These are phyloP conservation scores for Pythium vanterpoolii DNA, from an alignment of 352 stramenopile genomes.

Conservation along the genomic window DNA sequence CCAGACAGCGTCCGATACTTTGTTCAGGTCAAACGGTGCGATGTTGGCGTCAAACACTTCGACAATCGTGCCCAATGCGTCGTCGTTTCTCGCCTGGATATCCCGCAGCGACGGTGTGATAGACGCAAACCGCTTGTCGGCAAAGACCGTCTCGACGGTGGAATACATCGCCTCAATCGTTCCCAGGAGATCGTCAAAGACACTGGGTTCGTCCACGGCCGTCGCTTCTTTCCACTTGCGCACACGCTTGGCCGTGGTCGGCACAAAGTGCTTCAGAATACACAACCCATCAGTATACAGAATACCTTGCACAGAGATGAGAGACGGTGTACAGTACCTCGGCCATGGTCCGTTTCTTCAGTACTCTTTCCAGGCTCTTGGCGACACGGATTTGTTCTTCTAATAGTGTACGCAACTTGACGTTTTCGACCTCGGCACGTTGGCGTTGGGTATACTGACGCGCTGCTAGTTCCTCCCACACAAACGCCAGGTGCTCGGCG, in stretches of 20 bases:
- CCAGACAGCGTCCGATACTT: slow-evolving; percentile 17
- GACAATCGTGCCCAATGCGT: slow-evolving; percentile 15
- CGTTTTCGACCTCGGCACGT: too few species aligned
- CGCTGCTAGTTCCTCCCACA: too few species aligned
- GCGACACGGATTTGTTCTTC: too few species aligned
- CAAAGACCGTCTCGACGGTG: slow-evolving; percentile 5
- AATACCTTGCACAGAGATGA: too few species aligned
- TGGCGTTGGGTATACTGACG: too few species aligned
- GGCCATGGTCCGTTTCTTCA: too few species aligned
- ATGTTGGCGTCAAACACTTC: slow-evolving; percentile 14
- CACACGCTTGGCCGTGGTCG: slow-evolving; percentile 3
- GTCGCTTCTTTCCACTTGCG: slow-evolving; percentile 8
- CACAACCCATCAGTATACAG: too few species aligned
- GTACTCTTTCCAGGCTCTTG: too few species aligned
- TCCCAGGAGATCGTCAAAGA: slow-evolving; percentile 12
- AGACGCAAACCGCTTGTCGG: slow-evolving; percentile 7
- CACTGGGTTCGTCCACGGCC: not conserved
- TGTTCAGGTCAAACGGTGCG: slow-evolving; percentile 5
- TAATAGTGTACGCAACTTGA: too few species aligned
- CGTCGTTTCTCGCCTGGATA: slow-evolving; percentile 12
- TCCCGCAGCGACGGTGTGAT: slow-evolving; percentile 3
- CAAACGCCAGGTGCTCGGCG: too few species aligned
- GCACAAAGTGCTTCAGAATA: slow-evolving; percentile 2
- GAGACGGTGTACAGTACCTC: too few species aligned
- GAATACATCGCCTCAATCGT: slow-evolving; percentile 12